Base-by-base conservation (phyloP, 2,329 filamentous ascomycete species). In the Arthrobotrys conoides region DNA sequence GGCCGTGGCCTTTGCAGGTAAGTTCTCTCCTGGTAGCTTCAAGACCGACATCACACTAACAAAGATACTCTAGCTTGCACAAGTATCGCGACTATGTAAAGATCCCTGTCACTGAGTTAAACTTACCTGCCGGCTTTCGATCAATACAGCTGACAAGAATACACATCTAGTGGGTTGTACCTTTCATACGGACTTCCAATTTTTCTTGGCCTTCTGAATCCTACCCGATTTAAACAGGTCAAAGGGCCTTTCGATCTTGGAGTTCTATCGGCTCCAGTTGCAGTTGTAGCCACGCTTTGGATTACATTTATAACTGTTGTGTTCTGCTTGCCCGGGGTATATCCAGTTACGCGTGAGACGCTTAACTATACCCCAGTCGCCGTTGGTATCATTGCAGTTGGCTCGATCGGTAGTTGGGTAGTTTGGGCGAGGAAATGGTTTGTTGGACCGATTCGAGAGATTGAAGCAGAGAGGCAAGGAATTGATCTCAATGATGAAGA, bases 351-450 rank as follows among this genome's bases (percentile, higher is more conserved):
- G 0, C 84, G 84, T n/a, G 85, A 89, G 83, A 89, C 88, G 3
- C 82, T 90, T 22, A 90, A 90, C 80, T 90, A 90, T 81, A 89
- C 88, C 0, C 87, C 87, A 0, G 88, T 90, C 0, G 88, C 88
- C 0, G 88, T 90, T 3, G 88, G 88, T 0, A 89, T 90, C 70
- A 87, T 90, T 55, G 85, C 84, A 0, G 80, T 88, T 0, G 87
- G 86, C 41, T 84, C 86, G 0, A 83, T 87, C 20, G 84, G 83
- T 0, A 85, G 84, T 14, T 90, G 88, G 88, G 51, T 88, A 1
- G 1, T 88, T 1, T 88, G 86, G 85, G 88, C 88, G 0, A 83
- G 84, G 38, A 85, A 83, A 51, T 90, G 88, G 88, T 90, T 89
- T 76, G 87, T 86, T 0, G 88, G 88, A 0, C 88, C 88, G 0